Percentiles rank a stretch among this genome's conserved stretches.
These are phyloP conservation scores for Diatrype stigma DNA, from an alignment of 2,329 filamentous ascomycete species.

Conservation along the genomic window DNA sequence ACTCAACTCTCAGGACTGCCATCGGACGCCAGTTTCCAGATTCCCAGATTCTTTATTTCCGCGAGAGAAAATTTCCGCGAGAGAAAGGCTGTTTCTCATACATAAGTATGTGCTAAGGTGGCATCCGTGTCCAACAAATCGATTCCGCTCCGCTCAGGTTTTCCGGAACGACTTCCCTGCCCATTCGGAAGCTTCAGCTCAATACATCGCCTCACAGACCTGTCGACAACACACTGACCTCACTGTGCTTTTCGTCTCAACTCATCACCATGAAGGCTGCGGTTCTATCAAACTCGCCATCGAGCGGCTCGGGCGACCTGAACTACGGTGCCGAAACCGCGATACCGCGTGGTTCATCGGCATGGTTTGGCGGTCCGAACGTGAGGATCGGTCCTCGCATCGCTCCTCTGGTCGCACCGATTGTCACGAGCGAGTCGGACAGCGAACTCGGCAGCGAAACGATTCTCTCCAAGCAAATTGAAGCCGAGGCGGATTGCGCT, in stretches of 20 bases:
- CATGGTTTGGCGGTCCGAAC: slow-evolving; percentile 34
- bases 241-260: no score
- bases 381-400: slow-evolving; percentile 50
- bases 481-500: slow-evolving; percentile 68
- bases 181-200: background rate
- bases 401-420: slow-evolving; percentile 34
- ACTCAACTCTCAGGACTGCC: no score
- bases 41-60: no score
- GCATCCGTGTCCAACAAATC: no score
- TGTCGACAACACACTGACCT: background rate
- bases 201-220: background rate
- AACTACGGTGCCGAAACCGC: slow-evolving; percentile 51
- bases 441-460: slow-evolving; percentile 43
- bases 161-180: no score
- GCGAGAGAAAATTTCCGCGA: no score
- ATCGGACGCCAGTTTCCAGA: no score
- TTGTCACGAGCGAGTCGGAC: slow-evolving; percentile 31
- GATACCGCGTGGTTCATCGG: slow-evolving; percentile 25
- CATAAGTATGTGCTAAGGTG: no score
- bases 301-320: slow-evolving; percentile 32
- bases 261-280: slow-evolving; percentile 17
- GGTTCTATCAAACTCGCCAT: slow-evolving; percentile 15
- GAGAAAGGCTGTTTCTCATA: no score
- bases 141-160: no score
- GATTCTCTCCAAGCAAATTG: slow-evolving; percentile 64